A percentile compares a stretch with the other conserved stretches of the same genome.
phyloP scores from a whole-genome alignment of 768 basidiomycete genomes.

The Boletus bicolor region DNA sequence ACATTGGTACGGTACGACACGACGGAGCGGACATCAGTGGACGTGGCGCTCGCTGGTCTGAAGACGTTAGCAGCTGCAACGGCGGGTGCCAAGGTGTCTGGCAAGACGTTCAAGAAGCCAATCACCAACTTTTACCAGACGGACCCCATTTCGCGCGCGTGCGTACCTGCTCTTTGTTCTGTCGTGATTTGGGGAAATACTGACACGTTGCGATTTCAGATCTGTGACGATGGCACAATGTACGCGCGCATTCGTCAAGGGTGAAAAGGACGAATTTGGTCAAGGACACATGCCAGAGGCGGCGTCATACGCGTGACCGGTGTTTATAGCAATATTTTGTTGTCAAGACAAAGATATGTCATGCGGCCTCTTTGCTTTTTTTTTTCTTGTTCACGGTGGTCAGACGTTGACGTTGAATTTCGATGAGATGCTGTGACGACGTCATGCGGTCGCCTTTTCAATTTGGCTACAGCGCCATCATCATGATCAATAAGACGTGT shows the following conservation, averaged over 20 bases:
- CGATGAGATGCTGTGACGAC: not conserved
- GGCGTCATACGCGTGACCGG: conserved; percentile 16
- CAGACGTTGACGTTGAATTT: not conserved
- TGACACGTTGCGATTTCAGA: conserved; percentile 34
- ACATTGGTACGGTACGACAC: conserved; percentile 82
- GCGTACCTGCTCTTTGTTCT: conserved; percentile 36
- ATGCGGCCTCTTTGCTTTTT: not conserved
- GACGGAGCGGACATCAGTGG: conserved; percentile 71
- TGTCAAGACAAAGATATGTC: conserved; percentile 11
- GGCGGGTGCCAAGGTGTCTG: conserved; percentile 52
- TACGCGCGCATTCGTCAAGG: conserved; percentile 80
- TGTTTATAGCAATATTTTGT: not conserved
- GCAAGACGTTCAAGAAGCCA: conserved; percentile 68
- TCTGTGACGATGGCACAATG: conserved; percentile 98
- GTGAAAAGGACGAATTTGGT: conserved; percentile 35
- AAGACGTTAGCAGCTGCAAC: conserved; percentile 52
- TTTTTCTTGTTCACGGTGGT: too few species aligned
- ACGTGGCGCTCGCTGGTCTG: conserved; percentile 70
- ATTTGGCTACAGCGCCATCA: not conserved
- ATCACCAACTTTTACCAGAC: conserved; percentile 95
- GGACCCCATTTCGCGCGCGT: conserved; percentile 92
- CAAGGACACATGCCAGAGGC: not conserved
- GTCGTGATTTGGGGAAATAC: not conserved
- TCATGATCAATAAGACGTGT: too few species aligned
- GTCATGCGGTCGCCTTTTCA: not conserved